Percentiles rank a stretch among this genome's conserved stretches.
phyloP scores from a whole-genome alignment of 1,139 yeast species.

The Diutina pseudorugosa region DNA sequence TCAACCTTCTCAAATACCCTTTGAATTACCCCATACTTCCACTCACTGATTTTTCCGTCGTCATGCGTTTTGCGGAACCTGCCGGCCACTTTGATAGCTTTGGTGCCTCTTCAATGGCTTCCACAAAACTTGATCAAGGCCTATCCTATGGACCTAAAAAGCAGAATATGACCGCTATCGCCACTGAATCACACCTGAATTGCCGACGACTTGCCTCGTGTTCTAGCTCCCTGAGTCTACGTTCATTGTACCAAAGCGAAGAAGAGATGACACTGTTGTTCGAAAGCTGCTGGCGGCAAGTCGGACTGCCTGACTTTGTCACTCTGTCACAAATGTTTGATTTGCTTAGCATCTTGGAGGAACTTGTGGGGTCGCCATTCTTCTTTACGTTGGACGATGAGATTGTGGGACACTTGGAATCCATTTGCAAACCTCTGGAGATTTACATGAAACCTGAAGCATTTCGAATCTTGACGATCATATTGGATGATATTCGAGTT shows the following conservation, averaged over 20 bases:
- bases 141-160: not conserved
- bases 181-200: not conserved
- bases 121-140: not conserved
- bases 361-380: not conserved
- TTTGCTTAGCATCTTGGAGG: not conserved
- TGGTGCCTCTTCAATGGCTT: not conserved
- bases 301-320: slow-evolving; percentile 2
- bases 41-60: not conserved
- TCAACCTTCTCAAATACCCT: not conserved
- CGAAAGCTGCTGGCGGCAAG: not conserved
- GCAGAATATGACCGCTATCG: not conserved
- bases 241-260: not conserved
- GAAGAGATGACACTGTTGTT: not conserved
- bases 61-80: not conserved
- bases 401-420: not conserved
- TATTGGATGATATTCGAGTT: not conserved
- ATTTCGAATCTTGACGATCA: not conserved
- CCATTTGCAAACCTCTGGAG: not conserved
- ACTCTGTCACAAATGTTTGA: not conserved
- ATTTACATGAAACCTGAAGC: not conserved
- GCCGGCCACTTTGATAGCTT: not conserved
- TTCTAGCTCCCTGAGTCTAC: not conserved
- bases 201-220: not conserved
- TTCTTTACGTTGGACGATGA: slow-evolving; percentile 3
- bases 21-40: not conserved